Evolutionary conservation across 140 eudicot genomes (phyloP), one percentile per base, ranked within the genome.

Genomic region (Erigeron philadelphicus): DNA sequence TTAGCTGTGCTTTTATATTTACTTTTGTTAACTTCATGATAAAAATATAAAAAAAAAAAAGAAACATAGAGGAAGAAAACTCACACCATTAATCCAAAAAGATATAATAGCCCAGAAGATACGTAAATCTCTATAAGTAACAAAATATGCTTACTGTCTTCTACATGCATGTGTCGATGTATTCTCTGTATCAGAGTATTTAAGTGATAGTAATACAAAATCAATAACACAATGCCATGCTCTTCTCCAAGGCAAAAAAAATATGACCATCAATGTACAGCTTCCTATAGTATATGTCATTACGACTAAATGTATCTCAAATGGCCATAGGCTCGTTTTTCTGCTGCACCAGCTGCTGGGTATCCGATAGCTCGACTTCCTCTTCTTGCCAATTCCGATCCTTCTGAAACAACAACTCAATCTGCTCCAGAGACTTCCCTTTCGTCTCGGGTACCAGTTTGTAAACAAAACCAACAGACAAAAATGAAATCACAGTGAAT

Each of bases 381-480:
- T 84, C 78, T 41, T 72, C 86, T 40, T 76, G 70, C 82, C 79
- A 69, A 43, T 40, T 84, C n/a, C 85, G 84, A 11, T 73, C 86
- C 58, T 76, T 81, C 16, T 85, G 92, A 53, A 93, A 93, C 81
- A 93, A 44, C 72, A 85, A 44, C 79, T 89, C 96, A 15, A 93
- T 93, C 82, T 93, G 91, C 81, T 93, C 98, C 75, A 93, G 41
- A 0, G 96, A 89, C 65, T 93, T 93, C 25, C 98, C 98, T 80
- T 89, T 93, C 4, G 98, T 93, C 77, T 93, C 98, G 2, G 98
- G 98, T 8, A 93, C 90, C 66, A 67, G 45, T 41, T 65, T 72
- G 75, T 87, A 80, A 45, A 89, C 95, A 67, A 93, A 93, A 2
- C 64, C 88, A 19, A 93, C 88, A 0, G 98, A 81, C 6, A 79